Conservation (phyloP, 1,139 yeast genomes). For the Saccharomyces uvarum region DNA sequence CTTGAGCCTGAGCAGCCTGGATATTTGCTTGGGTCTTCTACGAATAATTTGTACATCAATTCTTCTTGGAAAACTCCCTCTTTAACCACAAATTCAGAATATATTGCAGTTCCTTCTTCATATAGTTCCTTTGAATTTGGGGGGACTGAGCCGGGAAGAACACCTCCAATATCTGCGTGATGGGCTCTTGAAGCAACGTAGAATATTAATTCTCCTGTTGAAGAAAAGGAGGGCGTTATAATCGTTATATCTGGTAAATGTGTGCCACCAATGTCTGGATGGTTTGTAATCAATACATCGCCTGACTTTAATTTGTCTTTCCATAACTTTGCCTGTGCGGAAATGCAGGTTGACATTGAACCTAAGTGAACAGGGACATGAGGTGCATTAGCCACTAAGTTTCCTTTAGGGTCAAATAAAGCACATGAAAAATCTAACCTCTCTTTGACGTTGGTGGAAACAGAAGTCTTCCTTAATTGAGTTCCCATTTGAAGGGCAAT, state of each 20-base stretch:
- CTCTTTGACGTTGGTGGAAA: conserved; percentile 81
- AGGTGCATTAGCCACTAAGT: conserved; percentile 78
- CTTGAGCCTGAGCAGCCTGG: conserved; percentile 45
- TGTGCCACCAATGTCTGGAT: conserved; percentile 75
- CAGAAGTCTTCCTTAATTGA: conserved; percentile 70
- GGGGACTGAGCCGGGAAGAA: conserved; percentile 43
- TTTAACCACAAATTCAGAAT: conserved; percentile 36
- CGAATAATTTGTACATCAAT: conserved; percentile 33
- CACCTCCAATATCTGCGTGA: conserved; percentile 48
- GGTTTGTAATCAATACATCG: conserved; percentile 70
- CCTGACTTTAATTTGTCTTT: conserved; percentile 52
- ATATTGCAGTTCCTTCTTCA: conserved; percentile 45
- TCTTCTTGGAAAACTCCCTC: conserved; percentile 39
- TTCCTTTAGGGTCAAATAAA: conserved; percentile 65
- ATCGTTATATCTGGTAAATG: conserved; percentile 77
- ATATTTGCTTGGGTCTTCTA: conserved; percentile 37
- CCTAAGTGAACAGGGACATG: conserved; percentile 85
- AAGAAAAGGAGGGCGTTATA: conserved; percentile 50
- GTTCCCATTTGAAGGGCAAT: conserved; percentile 88
- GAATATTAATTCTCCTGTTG: conserved; percentile 33
- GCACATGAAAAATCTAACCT: conserved; percentile 83
- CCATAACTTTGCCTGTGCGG: conserved; percentile 60
- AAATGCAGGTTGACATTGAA: conserved; percentile 80
- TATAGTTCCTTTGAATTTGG: conserved; percentile 41
- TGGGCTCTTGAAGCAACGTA: conserved; percentile 46